A percentile compares a stretch with the other conserved stretches of the same genome.
phyloP scores from a whole-genome alignment of 345 rosid species.

The Gossypium mustelinum region DNA sequence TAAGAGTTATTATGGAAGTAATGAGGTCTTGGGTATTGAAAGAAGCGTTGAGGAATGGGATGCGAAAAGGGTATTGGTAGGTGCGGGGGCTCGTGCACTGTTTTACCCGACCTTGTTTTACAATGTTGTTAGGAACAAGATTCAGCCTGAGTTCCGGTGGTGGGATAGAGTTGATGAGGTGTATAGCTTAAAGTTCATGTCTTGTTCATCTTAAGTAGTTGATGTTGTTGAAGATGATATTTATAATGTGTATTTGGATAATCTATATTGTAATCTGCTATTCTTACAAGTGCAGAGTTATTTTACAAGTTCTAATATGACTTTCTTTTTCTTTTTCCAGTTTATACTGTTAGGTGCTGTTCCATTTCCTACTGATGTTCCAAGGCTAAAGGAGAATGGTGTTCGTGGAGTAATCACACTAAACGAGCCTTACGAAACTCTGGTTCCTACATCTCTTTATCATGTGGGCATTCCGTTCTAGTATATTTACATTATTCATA shows the following conservation, averaged over 20 bases:
- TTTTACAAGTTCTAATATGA: conserved; percentile 7
- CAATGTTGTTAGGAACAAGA: conserved; percentile 91
- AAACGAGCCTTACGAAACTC: conserved; percentile 79
- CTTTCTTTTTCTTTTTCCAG: conserved; percentile 25
- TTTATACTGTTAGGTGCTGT: conserved; percentile 76
- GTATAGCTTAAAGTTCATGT: conserved; percentile 4
- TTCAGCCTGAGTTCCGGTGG: conserved; percentile 90
- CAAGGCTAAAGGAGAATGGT: conserved; percentile 62
- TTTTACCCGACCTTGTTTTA: conserved; percentile 87
- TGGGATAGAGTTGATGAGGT: conserved; percentile 95
- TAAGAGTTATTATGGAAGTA: conserved; percentile 6
- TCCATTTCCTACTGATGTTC: conserved; percentile 76
- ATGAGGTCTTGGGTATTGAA: conserved; percentile 21
- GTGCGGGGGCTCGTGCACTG: conserved; percentile 93
- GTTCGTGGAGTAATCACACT: conserved; percentile 73
- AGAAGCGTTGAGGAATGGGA: conserved; percentile 29
- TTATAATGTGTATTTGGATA: not conserved
- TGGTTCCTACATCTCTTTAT: conserved; percentile 78
- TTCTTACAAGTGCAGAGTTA: not conserved
- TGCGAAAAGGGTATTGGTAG: conserved; percentile 68
- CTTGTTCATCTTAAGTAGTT: not conserved
- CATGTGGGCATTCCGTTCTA: conserved; percentile 34
- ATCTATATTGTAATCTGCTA: not conserved
- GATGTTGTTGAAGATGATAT: not conserved
- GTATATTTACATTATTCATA: not conserved